Conservation (phyloP, 352 stramenopile species). For the Pythium phragmitis region DNA sequence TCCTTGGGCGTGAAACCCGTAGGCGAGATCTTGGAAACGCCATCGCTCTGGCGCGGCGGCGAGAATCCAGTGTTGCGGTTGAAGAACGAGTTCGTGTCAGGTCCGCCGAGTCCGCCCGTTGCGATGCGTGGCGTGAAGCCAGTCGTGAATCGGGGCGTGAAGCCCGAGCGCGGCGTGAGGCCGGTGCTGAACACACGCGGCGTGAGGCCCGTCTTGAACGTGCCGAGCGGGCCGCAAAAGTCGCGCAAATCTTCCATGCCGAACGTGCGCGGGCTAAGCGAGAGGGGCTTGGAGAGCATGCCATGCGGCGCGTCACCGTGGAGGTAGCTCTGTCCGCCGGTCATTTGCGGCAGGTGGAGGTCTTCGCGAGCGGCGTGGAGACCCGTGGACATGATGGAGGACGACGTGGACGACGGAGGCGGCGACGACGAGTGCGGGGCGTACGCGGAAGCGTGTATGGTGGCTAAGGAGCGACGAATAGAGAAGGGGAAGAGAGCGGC, state of each 20-base stretch:
- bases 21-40: slow-evolving; percentile 69
- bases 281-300: slow-evolving; percentile 64
- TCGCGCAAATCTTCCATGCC: slow-evolving; percentile 85
- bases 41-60: slow-evolving; percentile 38
- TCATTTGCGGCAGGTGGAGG: slow-evolving; percentile 53
- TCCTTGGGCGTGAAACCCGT: slow-evolving; percentile 81
- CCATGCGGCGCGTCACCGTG: slow-evolving; percentile 32
- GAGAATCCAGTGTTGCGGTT: slow-evolving; percentile 57
- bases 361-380: slow-evolving; percentile 74
- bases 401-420: not conserved
- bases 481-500: slow-evolving; percentile 4
- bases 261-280: slow-evolving; percentile 74
- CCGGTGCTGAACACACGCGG: slow-evolving; percentile 81
- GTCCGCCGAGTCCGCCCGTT: slow-evolving; percentile 35
- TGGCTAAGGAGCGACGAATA: slow-evolving; percentile 3
- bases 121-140: slow-evolving; percentile 77
- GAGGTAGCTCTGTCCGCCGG: slow-evolving; percentile 34
- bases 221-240: slow-evolving; percentile 73
- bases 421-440: not conserved
- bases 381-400: slow-evolving; percentile 55
- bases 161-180: slow-evolving; percentile 74
- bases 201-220: slow-evolving; percentile 84
- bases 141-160: slow-evolving; percentile 78
- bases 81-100: slow-evolving; percentile 44
- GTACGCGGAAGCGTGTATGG: slow-evolving; percentile 17